A percentile compares a stretch with the other conserved stretches of the same genome.
Conservation (phyloP, 129 eudicot genomes). For the Tagetes erecta region DNA sequence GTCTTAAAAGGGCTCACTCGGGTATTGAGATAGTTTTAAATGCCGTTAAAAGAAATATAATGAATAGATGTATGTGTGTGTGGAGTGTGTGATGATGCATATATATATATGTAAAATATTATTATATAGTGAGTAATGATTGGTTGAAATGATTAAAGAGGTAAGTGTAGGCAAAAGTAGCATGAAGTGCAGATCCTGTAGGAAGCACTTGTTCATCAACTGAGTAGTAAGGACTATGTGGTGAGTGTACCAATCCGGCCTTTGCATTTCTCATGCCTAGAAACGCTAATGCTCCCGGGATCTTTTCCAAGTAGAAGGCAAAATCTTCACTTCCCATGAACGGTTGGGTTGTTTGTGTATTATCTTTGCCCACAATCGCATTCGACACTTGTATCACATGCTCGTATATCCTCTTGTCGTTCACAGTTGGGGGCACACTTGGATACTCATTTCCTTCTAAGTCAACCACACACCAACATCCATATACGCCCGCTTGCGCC, state of each 20-base stretch:
- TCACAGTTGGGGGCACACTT: slow-evolving; percentile 53
- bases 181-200: slow-evolving; percentile 67
- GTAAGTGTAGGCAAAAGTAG: slow-evolving; percentile 60
- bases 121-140: too few species aligned
- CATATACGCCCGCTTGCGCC: slow-evolving; percentile 54
- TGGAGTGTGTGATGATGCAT: too few species aligned
- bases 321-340: slow-evolving; percentile 78
- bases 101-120: too few species aligned
- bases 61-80: too few species aligned
- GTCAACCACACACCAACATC: slow-evolving; percentile 53
- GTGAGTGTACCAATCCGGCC: slow-evolving; percentile 41
- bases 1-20: too few species aligned
- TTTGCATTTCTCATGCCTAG: slow-evolving; percentile 54
- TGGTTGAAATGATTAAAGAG: slow-evolving; percentile 5
- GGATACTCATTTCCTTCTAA: slow-evolving; percentile 50
- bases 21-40: too few species aligned
- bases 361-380: slow-evolving; percentile 49
- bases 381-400: slow-evolving; percentile 40
- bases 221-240: slow-evolving; percentile 56
- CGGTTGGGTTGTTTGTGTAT: slow-evolving; percentile 27
- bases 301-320: slow-evolving; percentile 52
- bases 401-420: slow-evolving; percentile 50
- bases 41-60: too few species aligned
- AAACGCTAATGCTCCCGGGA: slow-evolving; percentile 51
- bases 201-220: slow-evolving; percentile 67